Evolutionary conservation across 305 asterid species (phyloP), one percentile per base, ranked within the genome.

Genomic region (Fraxinus platypoda): DNA sequence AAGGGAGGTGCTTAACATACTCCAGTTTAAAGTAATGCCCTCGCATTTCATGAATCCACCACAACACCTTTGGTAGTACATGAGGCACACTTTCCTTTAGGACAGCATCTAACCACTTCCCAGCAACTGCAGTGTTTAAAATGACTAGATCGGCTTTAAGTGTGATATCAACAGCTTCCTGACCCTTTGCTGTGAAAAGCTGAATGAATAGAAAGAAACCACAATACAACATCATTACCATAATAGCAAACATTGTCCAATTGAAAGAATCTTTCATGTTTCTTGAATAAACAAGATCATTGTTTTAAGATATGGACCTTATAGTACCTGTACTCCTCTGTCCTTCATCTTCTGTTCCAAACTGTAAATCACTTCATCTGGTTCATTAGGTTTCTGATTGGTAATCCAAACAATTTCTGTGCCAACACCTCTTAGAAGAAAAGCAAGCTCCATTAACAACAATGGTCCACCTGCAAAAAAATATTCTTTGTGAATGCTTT

Each of bases 371-470:
- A 93, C 88, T 81, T 93, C 91, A 83, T 94, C 96, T 17, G 90
- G 77, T 59, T 90, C 91, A 68, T 84, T 41, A 25, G 95, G 93
- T 87, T 88, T 94, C 83, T 95, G 98, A 83, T 93, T 90, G 76
- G 98, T 95, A 83, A 95, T 86, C 99, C 99, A 93, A 41, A 88
- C 87, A 68, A 95, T 97, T 80, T 95, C 81, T 6, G 98, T 81
- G 73, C 89, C 86, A 81, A 93, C 97, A 80, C 93, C 92, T 90
- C 99, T 90, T 79, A 95, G 86, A 85, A 95, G 86, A 87, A 95
- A 95, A 17, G 99, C 99, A 73, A 94, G 97, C 85, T 95, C 99
- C 99, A 94, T 94, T 77, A 94, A 80, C 15, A 92, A 87, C 82
- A 95, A 89, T 26, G 98, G 99, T 11, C 98, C 99, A 78, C 99